Conservation (phyloP, 306 rosid genomes). For the Prunus dulcis region DNA sequence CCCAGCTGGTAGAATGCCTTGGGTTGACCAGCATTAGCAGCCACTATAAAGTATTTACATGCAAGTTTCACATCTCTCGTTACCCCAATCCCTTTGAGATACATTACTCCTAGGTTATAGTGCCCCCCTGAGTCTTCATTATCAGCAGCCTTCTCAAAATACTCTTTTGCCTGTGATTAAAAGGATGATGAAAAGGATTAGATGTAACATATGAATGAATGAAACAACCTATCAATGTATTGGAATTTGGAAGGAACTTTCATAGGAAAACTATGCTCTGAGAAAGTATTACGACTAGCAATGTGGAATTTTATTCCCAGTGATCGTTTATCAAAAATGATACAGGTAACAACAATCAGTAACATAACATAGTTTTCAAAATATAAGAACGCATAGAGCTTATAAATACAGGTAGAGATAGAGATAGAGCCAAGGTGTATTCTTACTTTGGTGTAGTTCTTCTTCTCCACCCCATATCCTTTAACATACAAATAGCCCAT, state of each 20-base stretch:
- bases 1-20: constrained; percentile 99
- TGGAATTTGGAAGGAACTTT: not conserved
- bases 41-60: constrained; percentile 54
- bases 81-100: constrained; percentile 95
- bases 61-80: constrained; percentile 82
- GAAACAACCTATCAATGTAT: not conserved
- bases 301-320: not conserved
- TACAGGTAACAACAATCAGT: not conserved
- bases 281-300: not conserved
- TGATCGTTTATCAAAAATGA: not conserved
- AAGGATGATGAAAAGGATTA: not conserved
- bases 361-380: not conserved
- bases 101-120: constrained; percentile 90
- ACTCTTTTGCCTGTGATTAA: constrained; percentile 73
- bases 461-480: constrained; percentile 88
- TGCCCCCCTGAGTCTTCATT: constrained; percentile 82
- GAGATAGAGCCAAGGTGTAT: constrained; percentile 9
- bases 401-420: not conserved
- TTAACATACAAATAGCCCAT: constrained; percentile 91
- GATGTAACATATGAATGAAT: constrained; percentile 5
- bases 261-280: not conserved
- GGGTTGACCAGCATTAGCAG: constrained; percentile 94
- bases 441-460: constrained; percentile 82
- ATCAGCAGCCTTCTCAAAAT: constrained; percentile 87
- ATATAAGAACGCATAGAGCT: not conserved